Evolutionary conservation across 352 stramenopile species (phyloP), one percentile per base, ranked within the genome.

Genomic region (Phytophthora hibernalis): DNA sequence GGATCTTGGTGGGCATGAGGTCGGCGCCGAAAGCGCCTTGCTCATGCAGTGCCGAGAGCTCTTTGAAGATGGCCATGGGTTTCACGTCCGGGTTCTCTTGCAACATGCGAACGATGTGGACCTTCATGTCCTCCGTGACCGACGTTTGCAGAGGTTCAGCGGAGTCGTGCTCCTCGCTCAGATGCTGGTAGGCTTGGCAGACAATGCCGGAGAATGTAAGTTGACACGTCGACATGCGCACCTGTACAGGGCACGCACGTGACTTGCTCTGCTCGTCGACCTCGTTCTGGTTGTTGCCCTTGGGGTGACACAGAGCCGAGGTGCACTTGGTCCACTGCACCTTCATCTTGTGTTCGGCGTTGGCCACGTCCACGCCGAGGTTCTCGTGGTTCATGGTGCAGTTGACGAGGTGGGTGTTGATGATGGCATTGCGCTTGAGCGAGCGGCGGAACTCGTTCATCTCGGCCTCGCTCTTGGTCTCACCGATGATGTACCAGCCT

Each of bases 281-380:
- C 40, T 74, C 57, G 44, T 42, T 67, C 43, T 76, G 54, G 50
- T 74, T 69, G 54, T 77, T 70, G 49, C 37, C 54, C 72, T 91
- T 91, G n/a, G 84, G 84, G 52, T 93, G 84, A 57, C 84, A 93
- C 66, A 93, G 62, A 22, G 80, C 82, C 53, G 84, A 93, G 30
- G 84, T 93, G 68, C 84, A 93, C 69, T 90, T 91, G 58, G 84
- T 91, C 84, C 84, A 93, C 61, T 93, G 84, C 22, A 93, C 84
- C 44, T 92, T 92, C 84, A 92, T 92, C 74, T 92, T 92, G 73
- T 92, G 84, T 47, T 92, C 84, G 9, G 68, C 61, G 55, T 79
- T 79, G 6, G 61, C 70, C 43, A 60, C 61, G 13, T 79, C 64
- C 24, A 77, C 55, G 49, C 66, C 70, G 37, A 76, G 54, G 59